These are phyloP conservation scores for Oryza australiensis DNA, from an alignment of 176 grass and related monocot genomes.

Conservation along the genomic window DNA sequence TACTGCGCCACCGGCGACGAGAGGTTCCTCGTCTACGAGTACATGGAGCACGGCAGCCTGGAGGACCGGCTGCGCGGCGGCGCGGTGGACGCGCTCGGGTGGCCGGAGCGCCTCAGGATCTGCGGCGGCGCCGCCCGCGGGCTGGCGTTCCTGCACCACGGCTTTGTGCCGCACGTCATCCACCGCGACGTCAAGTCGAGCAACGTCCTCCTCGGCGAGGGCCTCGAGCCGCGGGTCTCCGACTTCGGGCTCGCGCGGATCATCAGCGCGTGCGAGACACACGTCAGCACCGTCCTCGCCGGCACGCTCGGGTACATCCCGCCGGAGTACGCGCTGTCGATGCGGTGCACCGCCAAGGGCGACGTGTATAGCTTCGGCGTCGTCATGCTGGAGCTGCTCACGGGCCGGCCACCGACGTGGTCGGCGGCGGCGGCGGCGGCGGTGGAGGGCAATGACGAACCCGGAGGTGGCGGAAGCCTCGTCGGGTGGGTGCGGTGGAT, in stretches of 20 bases:
- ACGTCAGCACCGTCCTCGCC: slow-evolving; percentile 78
- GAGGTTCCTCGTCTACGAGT: slow-evolving; percentile 77
- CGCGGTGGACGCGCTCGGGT: slow-evolving; percentile 49
- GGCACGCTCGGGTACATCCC: slow-evolving; percentile 89
- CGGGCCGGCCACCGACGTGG: slow-evolving; percentile 53
- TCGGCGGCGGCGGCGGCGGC: slow-evolving; percentile 41
- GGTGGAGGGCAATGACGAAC: not conserved
- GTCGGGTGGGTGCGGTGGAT: slow-evolving; percentile 77
- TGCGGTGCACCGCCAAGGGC: slow-evolving; percentile 61
- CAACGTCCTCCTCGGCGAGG: slow-evolving; percentile 73
- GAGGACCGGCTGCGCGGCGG: slow-evolving; percentile 68
- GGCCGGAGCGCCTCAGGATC: slow-evolving; percentile 68
- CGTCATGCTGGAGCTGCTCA: slow-evolving; percentile 78
- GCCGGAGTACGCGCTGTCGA: slow-evolving; percentile 74
- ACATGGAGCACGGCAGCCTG: slow-evolving; percentile 79
- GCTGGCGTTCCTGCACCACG: slow-evolving; percentile 79
- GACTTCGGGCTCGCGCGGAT: slow-evolving; percentile 87
- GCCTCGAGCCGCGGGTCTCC: slow-evolving; percentile 66
- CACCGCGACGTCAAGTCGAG: slow-evolving; percentile 90
- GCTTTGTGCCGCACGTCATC: slow-evolving; percentile 81
- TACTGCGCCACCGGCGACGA: slow-evolving; percentile 65
- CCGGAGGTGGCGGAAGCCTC: slow-evolving; percentile 63
- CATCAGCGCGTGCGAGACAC: slow-evolving; percentile 81
- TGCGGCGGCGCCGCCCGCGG: slow-evolving; percentile 67
- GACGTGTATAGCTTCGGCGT: slow-evolving; percentile 88